phyloP scores from a whole-genome alignment of 495 filamentous ascomycete species.

The Trichoderma erinaceum region DNA sequence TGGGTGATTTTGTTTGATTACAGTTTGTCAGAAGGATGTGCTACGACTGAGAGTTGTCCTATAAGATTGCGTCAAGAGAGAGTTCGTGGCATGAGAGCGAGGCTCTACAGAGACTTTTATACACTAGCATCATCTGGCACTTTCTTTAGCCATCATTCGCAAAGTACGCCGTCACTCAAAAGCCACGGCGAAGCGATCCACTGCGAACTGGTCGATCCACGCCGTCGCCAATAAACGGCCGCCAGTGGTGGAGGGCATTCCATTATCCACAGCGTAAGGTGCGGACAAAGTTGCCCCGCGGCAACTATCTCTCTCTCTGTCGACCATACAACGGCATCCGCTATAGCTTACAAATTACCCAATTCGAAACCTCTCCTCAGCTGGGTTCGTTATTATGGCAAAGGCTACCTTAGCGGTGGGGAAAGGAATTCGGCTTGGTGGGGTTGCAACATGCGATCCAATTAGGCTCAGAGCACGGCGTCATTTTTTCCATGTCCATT shows the following conservation, averaged over 20 bases:
- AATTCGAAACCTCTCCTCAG: background rate
- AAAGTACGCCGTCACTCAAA: background rate
- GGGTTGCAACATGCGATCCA: conserved; percentile 2
- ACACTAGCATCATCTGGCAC: background rate
- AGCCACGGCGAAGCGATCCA: background rate
- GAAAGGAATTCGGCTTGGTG: background rate
- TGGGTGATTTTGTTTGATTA: conserved; percentile 9
- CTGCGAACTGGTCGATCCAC: background rate
- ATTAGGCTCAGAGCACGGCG: conserved; percentile 4
- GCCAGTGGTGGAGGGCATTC: background rate
- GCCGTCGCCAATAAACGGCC: conserved; percentile 1
- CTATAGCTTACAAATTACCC: background rate
- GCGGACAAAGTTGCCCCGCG: conserved; percentile 13
- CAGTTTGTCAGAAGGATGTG: background rate
- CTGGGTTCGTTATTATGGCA: background rate
- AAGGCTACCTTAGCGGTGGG: background rate
- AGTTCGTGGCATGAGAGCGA: background rate
- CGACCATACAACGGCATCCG: background rate
- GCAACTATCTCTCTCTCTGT: conserved; percentile 2
- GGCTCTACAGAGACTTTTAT: background rate
- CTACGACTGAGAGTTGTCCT: background rate
- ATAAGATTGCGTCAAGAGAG: background rate
- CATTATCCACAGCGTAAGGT: background rate
- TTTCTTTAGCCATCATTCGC: background rate
- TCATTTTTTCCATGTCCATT: background rate